These are phyloP conservation scores for Albugo laibachii DNA, from an alignment of 352 stramenopile genomes.

Conservation along the genomic window DNA sequence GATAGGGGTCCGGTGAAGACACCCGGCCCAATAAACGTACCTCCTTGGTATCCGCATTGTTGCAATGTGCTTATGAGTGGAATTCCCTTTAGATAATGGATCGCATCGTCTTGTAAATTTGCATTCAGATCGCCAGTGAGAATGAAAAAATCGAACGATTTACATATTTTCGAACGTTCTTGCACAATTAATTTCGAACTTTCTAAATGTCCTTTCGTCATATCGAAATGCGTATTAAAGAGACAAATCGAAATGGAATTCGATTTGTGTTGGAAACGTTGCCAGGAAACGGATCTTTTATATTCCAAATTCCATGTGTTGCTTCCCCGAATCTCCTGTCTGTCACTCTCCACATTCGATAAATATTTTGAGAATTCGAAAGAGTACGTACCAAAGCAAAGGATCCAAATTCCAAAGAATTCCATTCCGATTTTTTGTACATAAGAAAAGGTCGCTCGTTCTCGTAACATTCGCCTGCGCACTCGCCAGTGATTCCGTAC, in stretches of 20 bases:
- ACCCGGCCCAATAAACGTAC: conserved; percentile 32
- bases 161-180: conserved; percentile 18
- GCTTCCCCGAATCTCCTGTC: conserved; percentile 21
- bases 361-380: neutral
- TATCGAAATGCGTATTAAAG: conserved; percentile 64
- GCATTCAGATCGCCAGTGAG: conserved; percentile 59
- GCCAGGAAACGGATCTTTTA: conserved; percentile 26
- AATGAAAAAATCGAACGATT: conserved; percentile 23
- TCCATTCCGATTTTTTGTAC: conserved; percentile 19
- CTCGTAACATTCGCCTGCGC: conserved; percentile 24
- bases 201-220: conserved; percentile 24
- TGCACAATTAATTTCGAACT: conserved; percentile 29
- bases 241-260: conserved; percentile 23
- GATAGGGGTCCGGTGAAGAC: conserved; percentile 17
- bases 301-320: conserved; percentile 55
- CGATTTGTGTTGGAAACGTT: conserved; percentile 22
- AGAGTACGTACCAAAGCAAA: conserved; percentile 10
- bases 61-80: conserved; percentile 42
- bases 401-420: conserved; percentile 18
- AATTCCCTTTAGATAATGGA: conserved; percentile 36
- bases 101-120: conserved; percentile 9
- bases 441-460: conserved; percentile 58
- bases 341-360: conserved; percentile 24
- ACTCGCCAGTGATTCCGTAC: conserved; percentile 15
- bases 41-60: conserved; percentile 17